These are phyloP conservation scores for Psilocybe cyanescens DNA, from an alignment of 768 basidiomycete species.

Conservation along the genomic window DNA sequence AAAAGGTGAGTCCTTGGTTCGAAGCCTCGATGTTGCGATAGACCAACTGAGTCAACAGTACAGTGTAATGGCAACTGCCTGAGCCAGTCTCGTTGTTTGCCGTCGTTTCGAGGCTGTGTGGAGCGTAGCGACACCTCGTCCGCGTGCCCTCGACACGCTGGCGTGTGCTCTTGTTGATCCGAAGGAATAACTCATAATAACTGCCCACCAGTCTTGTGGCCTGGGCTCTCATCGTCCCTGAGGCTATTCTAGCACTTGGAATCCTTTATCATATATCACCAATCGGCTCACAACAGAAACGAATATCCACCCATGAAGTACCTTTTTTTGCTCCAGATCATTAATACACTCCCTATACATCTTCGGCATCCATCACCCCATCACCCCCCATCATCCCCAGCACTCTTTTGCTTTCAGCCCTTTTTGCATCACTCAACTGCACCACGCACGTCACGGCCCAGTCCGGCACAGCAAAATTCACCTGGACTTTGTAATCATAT, in stretches of 20 bases:
- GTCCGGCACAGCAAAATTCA: slow-evolving; percentile 20
- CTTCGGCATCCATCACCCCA: neutral
- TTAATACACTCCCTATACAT: slow-evolving; percentile 11
- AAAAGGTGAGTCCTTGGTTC: slow-evolving; percentile 70
- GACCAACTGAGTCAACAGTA: slow-evolving; percentile 16
- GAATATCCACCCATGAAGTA: slow-evolving; percentile 10
- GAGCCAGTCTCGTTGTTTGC: slow-evolving; percentile 5
- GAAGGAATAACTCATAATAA: slow-evolving; percentile 9
- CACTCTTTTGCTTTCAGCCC: neutral
- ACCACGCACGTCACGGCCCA: slow-evolving; percentile 18
- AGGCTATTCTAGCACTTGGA: neutral
- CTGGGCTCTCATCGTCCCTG: neutral
- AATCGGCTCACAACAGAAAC: slow-evolving; percentile 6
- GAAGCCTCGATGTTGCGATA: slow-evolving; percentile 1
- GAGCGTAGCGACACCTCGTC: neutral
- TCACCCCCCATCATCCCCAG: neutral
- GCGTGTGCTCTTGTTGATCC: slow-evolving; percentile 18
- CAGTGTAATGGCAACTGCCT: slow-evolving; percentile 38
- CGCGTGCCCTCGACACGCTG: slow-evolving; percentile 11
- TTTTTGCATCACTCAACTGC: slow-evolving; percentile 13
- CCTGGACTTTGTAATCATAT: slow-evolving; percentile 46
- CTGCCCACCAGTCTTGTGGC: neutral
- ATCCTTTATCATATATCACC: slow-evolving; percentile 1
- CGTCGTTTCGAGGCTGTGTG: slow-evolving; percentile 1
- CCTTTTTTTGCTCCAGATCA: slow-evolving; percentile 1